phyloP scores from a whole-genome alignment of 2,329 filamentous ascomycete species.

The Cercospora sp. region DNA sequence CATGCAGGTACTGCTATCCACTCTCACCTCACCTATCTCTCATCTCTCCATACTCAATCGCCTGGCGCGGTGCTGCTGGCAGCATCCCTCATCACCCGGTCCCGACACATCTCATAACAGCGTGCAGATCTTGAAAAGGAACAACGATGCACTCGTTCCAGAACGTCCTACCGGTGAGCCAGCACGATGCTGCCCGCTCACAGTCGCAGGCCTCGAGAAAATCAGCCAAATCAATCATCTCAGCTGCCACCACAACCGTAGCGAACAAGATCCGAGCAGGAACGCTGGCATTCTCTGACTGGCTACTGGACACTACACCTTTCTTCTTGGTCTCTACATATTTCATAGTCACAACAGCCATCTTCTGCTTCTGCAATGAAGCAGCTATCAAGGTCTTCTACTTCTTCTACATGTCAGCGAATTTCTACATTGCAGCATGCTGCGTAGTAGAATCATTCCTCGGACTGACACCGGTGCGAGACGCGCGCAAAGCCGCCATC shows the following conservation, averaged over 20 bases:
- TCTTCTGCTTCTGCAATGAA: conserved; percentile 34
- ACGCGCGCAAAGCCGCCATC: conserved; percentile 33
- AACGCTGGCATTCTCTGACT: conserved; percentile 32
- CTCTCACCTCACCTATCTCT: not conserved
- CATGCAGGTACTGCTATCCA: not conserved
- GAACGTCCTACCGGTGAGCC: conserved; percentile 13
- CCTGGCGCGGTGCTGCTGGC: conserved; percentile 4
- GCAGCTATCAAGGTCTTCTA: conserved; percentile 37
- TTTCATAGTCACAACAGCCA: conserved; percentile 36
- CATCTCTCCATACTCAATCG: not conserved
- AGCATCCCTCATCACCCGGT: not conserved
- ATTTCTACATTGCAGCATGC: conserved; percentile 36
- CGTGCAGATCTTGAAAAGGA: not conserved
- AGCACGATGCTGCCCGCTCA: conserved; percentile 11
- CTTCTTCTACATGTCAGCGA: conserved; percentile 38
- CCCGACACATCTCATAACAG: not conserved
- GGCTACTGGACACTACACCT: conserved; percentile 37
- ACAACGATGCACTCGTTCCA: conserved; percentile 21
- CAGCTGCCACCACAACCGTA: conserved; percentile 20
- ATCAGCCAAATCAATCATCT: conserved; percentile 17
- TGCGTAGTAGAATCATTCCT: conserved; percentile 37
- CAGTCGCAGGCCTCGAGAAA: conserved; percentile 8
- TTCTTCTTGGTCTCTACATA: conserved; percentile 34
- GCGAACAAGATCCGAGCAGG: conserved; percentile 17
- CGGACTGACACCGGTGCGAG: conserved; percentile 35